A percentile compares a stretch with the other conserved stretches of the same genome.
phyloP scores from a whole-genome alignment of 768 basidiomycete species.

The Leccinum uliginosum region DNA sequence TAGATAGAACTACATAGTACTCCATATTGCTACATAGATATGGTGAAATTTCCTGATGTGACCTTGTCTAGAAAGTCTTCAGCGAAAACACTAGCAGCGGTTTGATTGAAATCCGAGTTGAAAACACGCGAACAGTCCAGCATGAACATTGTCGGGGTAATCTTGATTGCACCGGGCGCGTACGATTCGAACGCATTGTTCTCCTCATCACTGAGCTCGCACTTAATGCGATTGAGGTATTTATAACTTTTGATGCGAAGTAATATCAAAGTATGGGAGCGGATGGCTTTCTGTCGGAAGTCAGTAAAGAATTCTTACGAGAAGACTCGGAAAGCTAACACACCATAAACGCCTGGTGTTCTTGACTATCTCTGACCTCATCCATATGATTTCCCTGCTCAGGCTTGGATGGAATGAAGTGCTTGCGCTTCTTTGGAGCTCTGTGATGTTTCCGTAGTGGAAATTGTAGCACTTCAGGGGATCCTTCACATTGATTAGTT shows the following conservation, averaged over 20 bases:
- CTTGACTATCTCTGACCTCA: not conserved
- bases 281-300: not conserved
- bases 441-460: too few relatives aligned
- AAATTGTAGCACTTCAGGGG: too few relatives aligned
- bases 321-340: not conserved
- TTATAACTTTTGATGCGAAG: not conserved
- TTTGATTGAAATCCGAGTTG: not conserved
- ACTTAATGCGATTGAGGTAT: not conserved
- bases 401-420: too few relatives aligned
- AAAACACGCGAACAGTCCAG: not conserved
- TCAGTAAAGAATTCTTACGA: not conserved
- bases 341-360: not conserved
- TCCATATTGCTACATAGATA: not conserved
- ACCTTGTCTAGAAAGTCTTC: not conserved
- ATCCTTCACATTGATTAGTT: too few relatives aligned
- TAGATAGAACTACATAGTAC: not conserved
- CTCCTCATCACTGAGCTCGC: not conserved
- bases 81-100: not conserved
- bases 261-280: not conserved
- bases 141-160: not conserved
- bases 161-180: not conserved
- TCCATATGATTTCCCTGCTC: too few relatives aligned
- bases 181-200: not conserved
- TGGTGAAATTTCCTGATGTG: not conserved
- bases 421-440: too few relatives aligned